These are phyloP conservation scores for Coniosporium tulheliwenetii DNA, from an alignment of 2,329 filamentous ascomycete species.

Conservation along the genomic window DNA sequence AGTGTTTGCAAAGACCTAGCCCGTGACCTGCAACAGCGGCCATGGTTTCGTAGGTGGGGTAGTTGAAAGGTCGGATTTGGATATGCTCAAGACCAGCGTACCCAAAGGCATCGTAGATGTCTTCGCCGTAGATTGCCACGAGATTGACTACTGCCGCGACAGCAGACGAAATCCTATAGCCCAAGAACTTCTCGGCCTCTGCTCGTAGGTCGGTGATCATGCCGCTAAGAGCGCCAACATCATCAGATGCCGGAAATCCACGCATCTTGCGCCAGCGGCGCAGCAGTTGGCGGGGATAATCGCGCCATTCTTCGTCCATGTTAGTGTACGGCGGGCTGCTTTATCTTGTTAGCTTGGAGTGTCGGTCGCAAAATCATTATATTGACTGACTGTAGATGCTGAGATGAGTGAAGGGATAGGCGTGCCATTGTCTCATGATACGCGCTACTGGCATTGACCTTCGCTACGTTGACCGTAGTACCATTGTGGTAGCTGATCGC, in stretches of 20 bases:
- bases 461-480: neutral
- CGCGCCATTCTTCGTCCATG: neutral
- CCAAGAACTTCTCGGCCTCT: neutral
- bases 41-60: neutral
- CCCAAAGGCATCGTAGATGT: neutral
- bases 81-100: neutral
- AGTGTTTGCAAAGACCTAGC: neutral
- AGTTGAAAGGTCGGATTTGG: neutral
- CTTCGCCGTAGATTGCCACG: neutral
- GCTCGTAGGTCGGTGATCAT: neutral
- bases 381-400: neutral
- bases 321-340: neutral
- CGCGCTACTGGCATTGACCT: neutral
- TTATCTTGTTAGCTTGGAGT: neutral
- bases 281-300: neutral
- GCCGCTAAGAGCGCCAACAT: neutral
- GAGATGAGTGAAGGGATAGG: neutral
- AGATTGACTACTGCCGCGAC: neutral
- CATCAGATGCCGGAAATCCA: neutral
- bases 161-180: neutral
- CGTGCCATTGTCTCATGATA: neutral
- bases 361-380: neutral
- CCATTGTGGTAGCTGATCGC: neutral
- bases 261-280: neutral
- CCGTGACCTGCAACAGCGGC: neutral